phyloP scores from a whole-genome alignment of 2,329 filamentous ascomycete genomes.

The Tolypocladium sp. region DNA sequence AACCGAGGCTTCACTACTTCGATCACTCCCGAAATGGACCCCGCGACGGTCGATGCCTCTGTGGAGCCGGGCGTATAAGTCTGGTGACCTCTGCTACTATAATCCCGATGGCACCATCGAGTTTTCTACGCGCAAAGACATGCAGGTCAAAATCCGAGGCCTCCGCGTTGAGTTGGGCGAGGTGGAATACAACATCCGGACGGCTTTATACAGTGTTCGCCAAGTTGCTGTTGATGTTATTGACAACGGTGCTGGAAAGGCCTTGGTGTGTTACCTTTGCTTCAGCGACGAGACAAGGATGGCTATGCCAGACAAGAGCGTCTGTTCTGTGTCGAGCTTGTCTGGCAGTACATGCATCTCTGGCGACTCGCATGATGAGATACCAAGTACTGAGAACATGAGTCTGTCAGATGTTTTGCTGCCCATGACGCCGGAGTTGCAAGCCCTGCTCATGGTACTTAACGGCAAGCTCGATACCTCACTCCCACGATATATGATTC shows the following conservation, averaged over 20 bases:
- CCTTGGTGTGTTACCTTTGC: too few relatives aligned
- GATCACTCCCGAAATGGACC: too few relatives aligned
- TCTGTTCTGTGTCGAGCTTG: too few relatives aligned
- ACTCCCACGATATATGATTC: constrained; percentile 3
- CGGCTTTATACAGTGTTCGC: too few relatives aligned
- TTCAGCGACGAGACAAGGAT: too few relatives aligned
- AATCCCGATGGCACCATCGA: background rate
- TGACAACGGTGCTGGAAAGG: background rate
- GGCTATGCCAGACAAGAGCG: too few relatives aligned
- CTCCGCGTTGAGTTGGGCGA: constrained; percentile 6
- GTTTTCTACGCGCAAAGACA: constrained; percentile 12
- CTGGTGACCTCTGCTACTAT: too few relatives aligned
- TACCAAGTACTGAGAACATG: background rate
- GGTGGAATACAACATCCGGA: background rate
- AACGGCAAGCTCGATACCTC: background rate
- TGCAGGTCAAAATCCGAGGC: constrained; percentile 16
- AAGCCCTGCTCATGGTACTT: background rate
- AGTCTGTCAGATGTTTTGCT: background rate
- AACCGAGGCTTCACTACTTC: too few relatives aligned
- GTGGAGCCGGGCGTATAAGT: too few relatives aligned
- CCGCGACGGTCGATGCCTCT: too few relatives aligned
- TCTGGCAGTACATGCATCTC: too few relatives aligned
- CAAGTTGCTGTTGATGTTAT: background rate
- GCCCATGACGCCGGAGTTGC: background rate
- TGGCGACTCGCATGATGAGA: too few relatives aligned